These are phyloP conservation scores for Claviceps spartinae DNA, from an alignment of 2,329 filamentous ascomycete genomes.

Conservation along the genomic window DNA sequence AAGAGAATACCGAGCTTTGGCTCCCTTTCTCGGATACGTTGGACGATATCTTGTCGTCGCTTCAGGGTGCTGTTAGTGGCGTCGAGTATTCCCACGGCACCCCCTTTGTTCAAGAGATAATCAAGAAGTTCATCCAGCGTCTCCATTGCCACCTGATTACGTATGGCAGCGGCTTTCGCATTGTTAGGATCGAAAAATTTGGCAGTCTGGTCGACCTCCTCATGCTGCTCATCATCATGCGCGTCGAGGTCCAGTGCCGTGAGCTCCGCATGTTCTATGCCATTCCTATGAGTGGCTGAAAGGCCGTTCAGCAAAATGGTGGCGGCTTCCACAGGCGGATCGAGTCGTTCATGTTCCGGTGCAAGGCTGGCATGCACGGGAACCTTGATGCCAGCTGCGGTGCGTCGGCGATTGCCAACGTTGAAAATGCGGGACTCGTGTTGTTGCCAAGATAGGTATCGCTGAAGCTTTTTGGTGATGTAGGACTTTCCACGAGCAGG, in stretches of 20 bases:
- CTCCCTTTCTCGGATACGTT: conserved; percentile 68
- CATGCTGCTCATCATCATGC: conserved; percentile 13
- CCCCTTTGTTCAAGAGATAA: conserved; percentile 69
- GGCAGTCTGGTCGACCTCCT: conserved; percentile 71
- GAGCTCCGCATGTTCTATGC: conserved; percentile 22
- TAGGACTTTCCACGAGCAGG: conserved; percentile 95
- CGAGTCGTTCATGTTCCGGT: conserved; percentile 23
- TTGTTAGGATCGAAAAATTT: conserved; percentile 91
- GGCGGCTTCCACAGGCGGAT: conserved; percentile 38
- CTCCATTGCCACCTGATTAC: conserved; percentile 84
- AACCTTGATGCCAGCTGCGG: conserved; percentile 51
- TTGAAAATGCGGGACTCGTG: conserved; percentile 96
- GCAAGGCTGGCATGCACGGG: conserved; percentile 19
- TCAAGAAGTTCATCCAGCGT: conserved; percentile 86
- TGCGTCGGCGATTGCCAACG: conserved; percentile 78
- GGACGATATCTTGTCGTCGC: conserved; percentile 69
- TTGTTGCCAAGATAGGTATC: conserved; percentile 94
- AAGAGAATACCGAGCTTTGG: conserved; percentile 86
- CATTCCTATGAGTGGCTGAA: conserved; percentile 19
- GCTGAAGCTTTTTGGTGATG: conserved; percentile 93
- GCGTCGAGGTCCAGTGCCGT: conserved; percentile 24
- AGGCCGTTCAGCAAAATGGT: conserved; percentile 44
- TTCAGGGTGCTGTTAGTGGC: conserved; percentile 93
- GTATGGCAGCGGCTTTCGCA: conserved; percentile 62
- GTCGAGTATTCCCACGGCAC: conserved; percentile 88